These are phyloP conservation scores for Penicillium olsonii DNA, from an alignment of 2,329 filamentous ascomycete genomes.

Conservation along the genomic window DNA sequence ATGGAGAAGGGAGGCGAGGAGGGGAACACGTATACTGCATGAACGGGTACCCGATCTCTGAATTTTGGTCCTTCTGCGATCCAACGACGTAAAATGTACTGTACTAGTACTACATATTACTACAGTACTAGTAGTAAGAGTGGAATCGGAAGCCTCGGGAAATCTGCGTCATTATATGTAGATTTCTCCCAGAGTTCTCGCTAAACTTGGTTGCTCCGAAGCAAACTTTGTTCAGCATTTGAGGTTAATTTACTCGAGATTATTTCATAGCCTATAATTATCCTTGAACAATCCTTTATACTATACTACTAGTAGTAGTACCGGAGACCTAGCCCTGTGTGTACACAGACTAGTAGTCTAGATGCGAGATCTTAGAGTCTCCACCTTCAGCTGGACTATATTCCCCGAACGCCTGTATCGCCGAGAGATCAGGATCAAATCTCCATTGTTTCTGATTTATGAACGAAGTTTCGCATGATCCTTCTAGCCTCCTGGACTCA, in stretches of 20 bases:
- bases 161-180: not conserved
- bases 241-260: not conserved
- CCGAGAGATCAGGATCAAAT: not conserved
- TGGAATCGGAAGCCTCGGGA: not conserved
- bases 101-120: not conserved
- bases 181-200: not conserved
- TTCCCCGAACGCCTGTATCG: not conserved
- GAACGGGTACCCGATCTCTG: not conserved
- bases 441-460: not conserved
- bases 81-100: not conserved
- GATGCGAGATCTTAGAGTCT: not conserved
- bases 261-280: not conserved
- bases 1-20: conserved; percentile 1
- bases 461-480: not conserved
- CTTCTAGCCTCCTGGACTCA: not conserved
- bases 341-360: not conserved
- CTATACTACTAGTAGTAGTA: no score
- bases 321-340: not conserved
- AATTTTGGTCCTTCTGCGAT: not conserved
- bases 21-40: conserved; percentile 1
- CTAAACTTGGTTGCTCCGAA: not conserved
- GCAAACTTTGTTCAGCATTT: not conserved
- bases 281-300: not conserved
- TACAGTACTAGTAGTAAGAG: not conserved
- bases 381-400: conserved; percentile 2